phyloP scores from a whole-genome alignment of 1,284 basidiomycete genomes.

The Vanrija humicola region DNA sequence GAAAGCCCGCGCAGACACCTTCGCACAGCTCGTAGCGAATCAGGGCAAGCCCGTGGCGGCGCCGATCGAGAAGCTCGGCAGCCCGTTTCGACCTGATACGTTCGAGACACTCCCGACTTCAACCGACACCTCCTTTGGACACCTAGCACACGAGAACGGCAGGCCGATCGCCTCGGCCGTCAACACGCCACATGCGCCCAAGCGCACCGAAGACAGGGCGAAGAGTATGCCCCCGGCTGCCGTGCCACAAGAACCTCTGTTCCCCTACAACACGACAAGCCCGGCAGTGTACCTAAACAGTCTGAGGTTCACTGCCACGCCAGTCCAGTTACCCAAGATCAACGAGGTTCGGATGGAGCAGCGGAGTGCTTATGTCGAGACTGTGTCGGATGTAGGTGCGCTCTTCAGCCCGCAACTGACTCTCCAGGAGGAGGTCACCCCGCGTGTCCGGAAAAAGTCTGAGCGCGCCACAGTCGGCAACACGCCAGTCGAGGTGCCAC shows the following conservation, averaged over 20 bases:
- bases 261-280: too few relatives aligned
- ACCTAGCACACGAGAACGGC: slow-evolving; percentile 31
- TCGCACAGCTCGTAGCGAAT: slow-evolving; percentile 27
- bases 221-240: too few relatives aligned
- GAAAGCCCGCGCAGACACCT: slow-evolving; percentile 25
- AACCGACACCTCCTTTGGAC: slow-evolving; percentile 42
- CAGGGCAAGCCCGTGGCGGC: slow-evolving; percentile 3
- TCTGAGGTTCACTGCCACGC: too few relatives aligned
- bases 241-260: too few relatives aligned
- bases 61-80: slow-evolving; percentile 4
- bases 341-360: slow-evolving; percentile 12
- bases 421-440: neutral
- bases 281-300: too few relatives aligned
- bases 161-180: slow-evolving; percentile 9
- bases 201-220: too few relatives aligned
- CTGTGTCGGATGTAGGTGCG: slow-evolving; percentile 39
- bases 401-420: too few relatives aligned
- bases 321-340: too few relatives aligned
- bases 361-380: slow-evolving; percentile 43
- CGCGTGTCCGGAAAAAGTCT: slow-evolving; percentile 1
- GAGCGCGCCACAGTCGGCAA: neutral
- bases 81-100: slow-evolving; percentile 25
- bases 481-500: neutral
- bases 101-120: slow-evolving; percentile 28
- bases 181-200: too few relatives aligned